Evolutionary conservation across 2,329 filamentous ascomycete species (phyloP).

Genomic region (Sordariomycetes sp.): DNA sequence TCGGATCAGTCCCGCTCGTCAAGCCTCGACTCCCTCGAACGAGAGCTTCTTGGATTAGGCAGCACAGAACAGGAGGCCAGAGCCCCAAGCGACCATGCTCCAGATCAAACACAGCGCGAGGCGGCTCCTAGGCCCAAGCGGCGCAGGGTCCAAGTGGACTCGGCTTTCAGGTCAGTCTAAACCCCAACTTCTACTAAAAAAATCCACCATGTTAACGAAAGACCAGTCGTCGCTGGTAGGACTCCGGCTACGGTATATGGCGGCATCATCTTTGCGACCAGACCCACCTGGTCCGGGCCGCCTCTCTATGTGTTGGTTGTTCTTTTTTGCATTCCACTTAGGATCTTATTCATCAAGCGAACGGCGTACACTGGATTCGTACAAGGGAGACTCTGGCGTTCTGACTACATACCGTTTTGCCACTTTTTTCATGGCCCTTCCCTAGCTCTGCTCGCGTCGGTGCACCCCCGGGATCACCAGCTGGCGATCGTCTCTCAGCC

Average conservation of each 20-base stretch:
- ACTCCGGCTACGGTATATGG: background rate
- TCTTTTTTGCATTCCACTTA: too few species aligned
- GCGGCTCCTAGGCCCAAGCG: constrained; percentile 1
- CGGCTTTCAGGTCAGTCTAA: constrained; percentile 6
- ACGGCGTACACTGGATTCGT: too few species aligned
- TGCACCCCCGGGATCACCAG: too few species aligned
- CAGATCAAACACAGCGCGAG: background rate
- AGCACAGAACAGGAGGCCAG: background rate
- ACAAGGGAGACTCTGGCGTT: too few species aligned
- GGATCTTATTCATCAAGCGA: too few species aligned
- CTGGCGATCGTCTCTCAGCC: too few species aligned
- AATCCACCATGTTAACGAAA: background rate
- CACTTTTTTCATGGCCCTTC: too few species aligned
- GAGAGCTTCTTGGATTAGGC: constrained; percentile 3
- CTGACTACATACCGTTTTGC: too few species aligned
- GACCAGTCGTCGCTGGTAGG: constrained; percentile 5
- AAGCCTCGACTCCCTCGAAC: constrained; percentile 5
- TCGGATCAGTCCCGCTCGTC: constrained; percentile 3
- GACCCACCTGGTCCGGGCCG: too few species aligned
- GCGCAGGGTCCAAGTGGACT: constrained; percentile 2
- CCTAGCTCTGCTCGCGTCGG: too few species aligned
- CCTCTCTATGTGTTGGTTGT: too few species aligned
- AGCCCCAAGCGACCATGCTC: background rate
- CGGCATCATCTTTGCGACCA: background rate
- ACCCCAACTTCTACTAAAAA: background rate